Evolutionary conservation across 2,329 filamentous ascomycete genomes (phyloP).

Genomic region (Fusarium sp.): DNA sequence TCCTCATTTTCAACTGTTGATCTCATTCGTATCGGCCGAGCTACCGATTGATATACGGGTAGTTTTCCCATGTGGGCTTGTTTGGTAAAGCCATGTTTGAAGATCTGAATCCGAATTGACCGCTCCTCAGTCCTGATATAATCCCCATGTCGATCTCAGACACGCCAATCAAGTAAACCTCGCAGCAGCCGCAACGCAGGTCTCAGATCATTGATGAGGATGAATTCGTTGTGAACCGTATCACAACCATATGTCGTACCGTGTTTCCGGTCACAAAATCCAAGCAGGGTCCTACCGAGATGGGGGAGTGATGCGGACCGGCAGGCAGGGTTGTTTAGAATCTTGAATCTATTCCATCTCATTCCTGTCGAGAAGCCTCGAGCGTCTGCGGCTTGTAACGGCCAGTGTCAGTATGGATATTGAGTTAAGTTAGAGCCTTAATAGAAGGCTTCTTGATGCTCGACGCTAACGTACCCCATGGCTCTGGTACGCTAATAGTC

Average conservation of each 20-base stretch:
- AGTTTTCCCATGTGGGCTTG: neutral
- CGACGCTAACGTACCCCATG: slow-evolving; percentile 37
- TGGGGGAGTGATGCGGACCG: slow-evolving; percentile 18
- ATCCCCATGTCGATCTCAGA: slow-evolving; percentile 34
- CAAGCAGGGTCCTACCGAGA: slow-evolving; percentile 24
- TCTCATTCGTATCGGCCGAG: slow-evolving; percentile 9
- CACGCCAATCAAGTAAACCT: slow-evolving; percentile 25
- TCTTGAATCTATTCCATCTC: slow-evolving; percentile 31
- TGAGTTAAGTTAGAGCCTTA: slow-evolving; percentile 1
- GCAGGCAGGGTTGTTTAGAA: slow-evolving; percentile 25
- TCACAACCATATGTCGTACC: slow-evolving; percentile 32
- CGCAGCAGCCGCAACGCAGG: slow-evolving; percentile 14
- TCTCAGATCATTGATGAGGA: slow-evolving; percentile 37
- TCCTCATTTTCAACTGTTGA: slow-evolving; percentile 24
- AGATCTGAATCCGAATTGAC: slow-evolving; percentile 34
- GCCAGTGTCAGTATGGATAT: slow-evolving; percentile 22
- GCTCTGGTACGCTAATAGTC: slow-evolving; percentile 42
- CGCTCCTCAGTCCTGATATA: slow-evolving; percentile 27
- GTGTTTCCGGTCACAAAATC: slow-evolving; percentile 36
- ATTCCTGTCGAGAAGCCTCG: slow-evolving; percentile 31
- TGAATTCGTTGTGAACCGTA: slow-evolving; percentile 35
- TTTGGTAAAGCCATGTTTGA: slow-evolving; percentile 10
- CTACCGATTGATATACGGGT: slow-evolving; percentile 1
- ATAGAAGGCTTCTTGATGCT: slow-evolving; percentile 24
- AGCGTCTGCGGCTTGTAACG: slow-evolving; percentile 30